phyloP scores from a whole-genome alignment of 768 basidiomycete species.

The Psilocybe cubensis region DNA sequence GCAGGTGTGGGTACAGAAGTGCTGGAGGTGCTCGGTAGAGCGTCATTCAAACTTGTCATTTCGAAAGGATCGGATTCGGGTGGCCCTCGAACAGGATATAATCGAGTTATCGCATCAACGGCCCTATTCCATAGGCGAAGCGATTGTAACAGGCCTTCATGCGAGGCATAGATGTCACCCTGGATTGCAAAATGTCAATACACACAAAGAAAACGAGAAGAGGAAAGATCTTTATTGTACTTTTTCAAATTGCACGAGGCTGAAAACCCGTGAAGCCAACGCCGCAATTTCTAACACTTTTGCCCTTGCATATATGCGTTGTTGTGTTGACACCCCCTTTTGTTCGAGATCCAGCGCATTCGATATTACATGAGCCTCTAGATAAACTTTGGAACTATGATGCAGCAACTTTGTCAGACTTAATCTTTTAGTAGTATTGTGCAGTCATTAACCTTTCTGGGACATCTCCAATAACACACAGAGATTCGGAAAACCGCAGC shows the following conservation, averaged over 20 bases:
- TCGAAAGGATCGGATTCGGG: conserved; percentile 64
- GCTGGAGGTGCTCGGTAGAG: conserved; percentile 34
- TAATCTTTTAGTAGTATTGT: background rate
- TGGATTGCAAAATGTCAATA: conserved; percentile 27
- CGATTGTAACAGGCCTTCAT: conserved; percentile 66
- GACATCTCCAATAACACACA: conserved; percentile 63
- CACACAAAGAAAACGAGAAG: background rate
- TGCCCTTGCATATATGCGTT: conserved; percentile 63
- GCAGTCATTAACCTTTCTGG: conserved; percentile 51
- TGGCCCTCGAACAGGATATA: conserved; percentile 43
- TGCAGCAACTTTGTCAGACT: background rate
- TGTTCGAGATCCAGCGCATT: conserved; percentile 44
- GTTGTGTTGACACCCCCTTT: conserved; percentile 51
- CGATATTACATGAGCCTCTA: conserved; percentile 59
- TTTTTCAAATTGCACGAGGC: conserved; percentile 67
- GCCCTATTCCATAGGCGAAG: conserved; percentile 85
- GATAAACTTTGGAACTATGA: conserved; percentile 53
- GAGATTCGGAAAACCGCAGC: conserved; percentile 67
- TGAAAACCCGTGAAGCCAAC: conserved; percentile 69
- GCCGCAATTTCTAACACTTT: conserved; percentile 70
- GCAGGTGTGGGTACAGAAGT: conserved; percentile 11
- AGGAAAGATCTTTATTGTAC: conserved; percentile 41
- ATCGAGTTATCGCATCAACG: conserved; percentile 64
- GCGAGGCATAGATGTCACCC: conserved; percentile 62
- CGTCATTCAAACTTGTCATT: conserved; percentile 45